phyloP scores from a whole-genome alignment of 352 stramenopile genomes.

The Phytophthora palmivora region DNA sequence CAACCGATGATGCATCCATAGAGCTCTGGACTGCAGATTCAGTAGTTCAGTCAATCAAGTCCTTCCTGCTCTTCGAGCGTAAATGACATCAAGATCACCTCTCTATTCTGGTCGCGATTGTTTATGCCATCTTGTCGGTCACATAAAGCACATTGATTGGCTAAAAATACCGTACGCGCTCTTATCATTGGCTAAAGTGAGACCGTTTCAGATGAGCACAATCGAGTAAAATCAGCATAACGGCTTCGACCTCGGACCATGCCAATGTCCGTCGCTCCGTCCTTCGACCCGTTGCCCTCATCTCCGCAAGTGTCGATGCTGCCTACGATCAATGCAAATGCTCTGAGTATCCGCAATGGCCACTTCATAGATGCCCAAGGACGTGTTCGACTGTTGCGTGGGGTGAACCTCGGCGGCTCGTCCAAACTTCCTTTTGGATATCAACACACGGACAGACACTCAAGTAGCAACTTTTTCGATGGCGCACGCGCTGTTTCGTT shows the following conservation, averaged over 20 bases:
- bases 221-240: slow-evolving; percentile 14
- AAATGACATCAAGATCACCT: slow-evolving; percentile 20
- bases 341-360: slow-evolving; percentile 55
- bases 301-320: slow-evolving; percentile 22
- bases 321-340: slow-evolving; percentile 19
- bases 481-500: slow-evolving; percentile 55
- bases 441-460: slow-evolving; percentile 50
- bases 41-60: too few species aligned
- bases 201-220: slow-evolving; percentile 23
- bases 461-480: slow-evolving; percentile 57
- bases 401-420: slow-evolving; percentile 89
- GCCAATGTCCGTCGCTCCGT: slow-evolving; percentile 22
- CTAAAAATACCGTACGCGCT: slow-evolving; percentile 1
- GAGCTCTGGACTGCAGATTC: too few species aligned
- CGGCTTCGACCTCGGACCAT: slow-evolving; percentile 2
- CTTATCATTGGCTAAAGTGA: slow-evolving; percentile 8
- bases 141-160: slow-evolving; percentile 6
- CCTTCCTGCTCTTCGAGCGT: too few species aligned
- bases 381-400: slow-evolving; percentile 77
- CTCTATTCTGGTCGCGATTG: not conserved
- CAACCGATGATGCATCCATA: too few species aligned
- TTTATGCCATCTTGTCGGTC: slow-evolving; percentile 12
- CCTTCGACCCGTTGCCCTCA: slow-evolving; percentile 11
- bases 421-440: slow-evolving; percentile 86
- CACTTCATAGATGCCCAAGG: slow-evolving; percentile 87